phyloP scores from a whole-genome alignment of 257 asterid species.

The Salvia hispanica region DNA sequence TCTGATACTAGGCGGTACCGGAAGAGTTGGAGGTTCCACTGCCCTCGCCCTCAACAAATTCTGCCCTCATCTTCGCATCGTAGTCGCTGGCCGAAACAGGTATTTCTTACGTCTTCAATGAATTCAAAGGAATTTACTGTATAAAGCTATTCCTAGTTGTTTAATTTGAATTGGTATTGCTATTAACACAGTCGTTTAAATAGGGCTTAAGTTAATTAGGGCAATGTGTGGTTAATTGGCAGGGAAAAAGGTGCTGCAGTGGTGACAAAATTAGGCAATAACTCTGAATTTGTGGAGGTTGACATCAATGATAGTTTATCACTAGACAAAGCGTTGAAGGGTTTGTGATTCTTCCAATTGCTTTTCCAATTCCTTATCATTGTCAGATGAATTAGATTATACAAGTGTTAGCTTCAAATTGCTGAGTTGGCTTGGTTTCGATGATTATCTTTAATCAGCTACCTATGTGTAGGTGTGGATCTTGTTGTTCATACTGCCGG shows the following conservation, averaged over 20 bases:
- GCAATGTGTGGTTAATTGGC: slow-evolving; percentile 25
- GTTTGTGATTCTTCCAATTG: slow-evolving; percentile 40
- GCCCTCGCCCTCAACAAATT: slow-evolving; percentile 75
- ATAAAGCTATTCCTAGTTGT: neutral
- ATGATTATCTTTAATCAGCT: slow-evolving; percentile 15
- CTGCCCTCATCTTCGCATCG: slow-evolving; percentile 66
- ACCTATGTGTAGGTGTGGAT: slow-evolving; percentile 69
- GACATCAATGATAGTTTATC: slow-evolving; percentile 59
- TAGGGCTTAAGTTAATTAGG: neutral
- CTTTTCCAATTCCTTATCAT: neutral
- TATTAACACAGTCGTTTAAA: neutral
- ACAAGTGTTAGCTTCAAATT: neutral
- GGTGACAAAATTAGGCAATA: slow-evolving; percentile 67
- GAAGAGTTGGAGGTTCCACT: slow-evolving; percentile 97
- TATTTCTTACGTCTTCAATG: too few relatives aligned
- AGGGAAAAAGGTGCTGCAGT: slow-evolving; percentile 80
- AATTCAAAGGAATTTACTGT: neutral
- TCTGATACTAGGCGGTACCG: slow-evolving; percentile 89
- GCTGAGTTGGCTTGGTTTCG: neutral
- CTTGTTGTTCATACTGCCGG: slow-evolving; percentile 94
- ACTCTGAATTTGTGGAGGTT: slow-evolving; percentile 64
- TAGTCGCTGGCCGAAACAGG: slow-evolving; percentile 88
- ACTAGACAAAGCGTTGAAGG: slow-evolving; percentile 57
- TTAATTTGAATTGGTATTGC: slow-evolving; percentile 2
- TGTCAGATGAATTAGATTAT: neutral